Evolutionary conservation across 805 yeast species (phyloP), one percentile per base, ranked within the genome.

Genomic region (Monosporozyma servazzii): DNA sequence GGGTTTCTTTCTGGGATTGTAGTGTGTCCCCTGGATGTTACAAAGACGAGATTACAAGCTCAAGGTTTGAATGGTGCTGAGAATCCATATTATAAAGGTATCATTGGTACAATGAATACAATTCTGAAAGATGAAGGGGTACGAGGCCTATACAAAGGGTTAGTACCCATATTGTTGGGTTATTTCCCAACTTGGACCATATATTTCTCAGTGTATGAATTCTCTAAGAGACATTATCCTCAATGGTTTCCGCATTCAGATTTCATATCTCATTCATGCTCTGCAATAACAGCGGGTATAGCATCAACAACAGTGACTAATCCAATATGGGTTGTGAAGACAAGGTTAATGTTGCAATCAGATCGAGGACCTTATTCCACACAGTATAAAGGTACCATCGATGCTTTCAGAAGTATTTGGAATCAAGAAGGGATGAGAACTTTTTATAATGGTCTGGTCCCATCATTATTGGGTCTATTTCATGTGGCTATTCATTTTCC

Each of bases 401-500:
- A 91, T 66, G 97, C 98, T 1, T 86, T 90, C 62, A 70, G 65
- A 37, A 83, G 79, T 55, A 93, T 93, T 86, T 84, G 82, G 64
- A 66, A 66, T 51, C 76, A 80, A 51, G 99, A 91, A 66, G 99
- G 99, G 5, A 13, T 84, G 1, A 66, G 73, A 48, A 88, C 88
- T 15, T 87, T 91, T 59, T 93, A 93, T 68, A 79, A 91, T 44
- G 99, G 99, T 1, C 72, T 91, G 27, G 78, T 88, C 9, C 96
- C 98, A 1, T 90, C 97, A 0, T 73, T 91, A 52, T 79, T 91
- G 59, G 99, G 99, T 0, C 75, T 91, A 31, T 73, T 87, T 41
- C 98, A 91, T 66, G 98, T 91, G 44, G 98, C 97, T 1, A 86
- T 91, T 49, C 98, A 91, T 68, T 91, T 91, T 75, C 98, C 98